A percentile compares a stretch with the other conserved stretches of the same genome.
phyloP scores from a whole-genome alignment of 768 basidiomycete genomes.

The Agrocybe chaxingu region DNA sequence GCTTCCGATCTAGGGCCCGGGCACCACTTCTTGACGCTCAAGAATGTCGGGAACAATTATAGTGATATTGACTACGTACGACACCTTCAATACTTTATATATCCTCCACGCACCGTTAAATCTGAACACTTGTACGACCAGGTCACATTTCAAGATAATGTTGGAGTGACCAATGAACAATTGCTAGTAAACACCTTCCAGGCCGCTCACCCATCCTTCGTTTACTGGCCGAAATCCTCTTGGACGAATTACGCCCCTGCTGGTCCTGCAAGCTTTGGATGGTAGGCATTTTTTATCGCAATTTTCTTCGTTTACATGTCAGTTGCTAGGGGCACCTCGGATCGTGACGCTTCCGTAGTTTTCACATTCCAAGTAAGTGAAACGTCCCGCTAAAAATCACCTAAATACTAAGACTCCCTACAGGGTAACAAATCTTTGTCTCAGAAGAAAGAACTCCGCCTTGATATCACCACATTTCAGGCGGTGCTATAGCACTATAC shows the following conservation, averaged over 20 bases:
- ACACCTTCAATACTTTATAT: no score
- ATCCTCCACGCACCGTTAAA: no score
- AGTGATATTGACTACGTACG: neutral
- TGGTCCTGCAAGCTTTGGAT: neutral
- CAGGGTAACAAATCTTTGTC: neutral
- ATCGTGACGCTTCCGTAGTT: neutral
- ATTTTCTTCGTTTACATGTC: neutral
- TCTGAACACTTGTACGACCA: neutral
- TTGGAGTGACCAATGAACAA: neutral
- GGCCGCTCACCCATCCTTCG: neutral
- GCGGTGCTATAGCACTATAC: neutral
- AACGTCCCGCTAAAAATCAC: neutral
- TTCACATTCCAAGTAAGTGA: neutral
- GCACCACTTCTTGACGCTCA: neutral
- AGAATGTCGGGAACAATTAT: neutral
- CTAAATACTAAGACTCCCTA: neutral
- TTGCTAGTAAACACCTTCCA: neutral
- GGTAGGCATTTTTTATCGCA: neutral
- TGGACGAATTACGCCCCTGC: neutral
- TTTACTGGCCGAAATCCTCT: neutral
- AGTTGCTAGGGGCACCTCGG: neutral
- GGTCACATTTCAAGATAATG: neutral
- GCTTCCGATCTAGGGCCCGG: neutral
- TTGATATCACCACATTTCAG: neutral
- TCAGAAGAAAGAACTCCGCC: neutral